A percentile compares a stretch with the other conserved stretches of the same genome.
Conservation (phyloP, 345 rosid species). For the Rhizophora mangle region DNA sequence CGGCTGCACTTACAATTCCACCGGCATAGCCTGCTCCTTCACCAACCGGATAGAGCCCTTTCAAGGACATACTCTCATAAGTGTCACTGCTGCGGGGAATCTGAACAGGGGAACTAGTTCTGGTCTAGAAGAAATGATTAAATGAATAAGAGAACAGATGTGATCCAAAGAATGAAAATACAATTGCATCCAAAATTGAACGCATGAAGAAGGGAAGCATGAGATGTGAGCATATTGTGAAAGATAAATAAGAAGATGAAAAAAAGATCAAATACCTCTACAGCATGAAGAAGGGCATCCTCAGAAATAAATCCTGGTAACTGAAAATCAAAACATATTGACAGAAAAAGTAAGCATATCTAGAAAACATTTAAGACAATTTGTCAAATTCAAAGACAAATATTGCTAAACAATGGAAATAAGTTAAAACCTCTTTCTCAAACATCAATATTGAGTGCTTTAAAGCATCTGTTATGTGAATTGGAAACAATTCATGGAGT, state of each 20-base stretch:
- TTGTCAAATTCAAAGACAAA: neutral
- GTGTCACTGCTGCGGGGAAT: conserved; percentile 65
- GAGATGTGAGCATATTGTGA: no score
- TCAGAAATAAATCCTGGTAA: conserved; percentile 83
- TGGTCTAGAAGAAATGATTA: conserved; percentile 52
- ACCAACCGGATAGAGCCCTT: conserved; percentile 87
- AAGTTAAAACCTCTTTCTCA: conserved; percentile 63
- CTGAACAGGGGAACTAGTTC: conserved; percentile 88
- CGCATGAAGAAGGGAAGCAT: neutral
- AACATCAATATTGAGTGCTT: conserved; percentile 61
- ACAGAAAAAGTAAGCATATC: conserved; percentile 9
- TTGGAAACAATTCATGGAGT: conserved; percentile 77
- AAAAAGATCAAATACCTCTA: conserved; percentile 53
- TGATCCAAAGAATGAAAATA: neutral
- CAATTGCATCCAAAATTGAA: conserved; percentile 1
- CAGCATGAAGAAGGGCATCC: conserved; percentile 92
- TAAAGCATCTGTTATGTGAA: conserved; percentile 65
- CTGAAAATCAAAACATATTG: conserved; percentile 41
- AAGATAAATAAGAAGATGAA: neutral
- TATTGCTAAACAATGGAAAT: neutral
- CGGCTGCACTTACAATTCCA: conserved; percentile 97
- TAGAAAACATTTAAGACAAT: neutral
- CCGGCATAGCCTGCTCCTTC: conserved; percentile 99
- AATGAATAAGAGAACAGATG: neutral
- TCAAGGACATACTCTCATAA: conserved; percentile 66